Evolutionary conservation across 108 stramenopile genomes (phyloP).

Genomic region (Nitzschia palea): DNA sequence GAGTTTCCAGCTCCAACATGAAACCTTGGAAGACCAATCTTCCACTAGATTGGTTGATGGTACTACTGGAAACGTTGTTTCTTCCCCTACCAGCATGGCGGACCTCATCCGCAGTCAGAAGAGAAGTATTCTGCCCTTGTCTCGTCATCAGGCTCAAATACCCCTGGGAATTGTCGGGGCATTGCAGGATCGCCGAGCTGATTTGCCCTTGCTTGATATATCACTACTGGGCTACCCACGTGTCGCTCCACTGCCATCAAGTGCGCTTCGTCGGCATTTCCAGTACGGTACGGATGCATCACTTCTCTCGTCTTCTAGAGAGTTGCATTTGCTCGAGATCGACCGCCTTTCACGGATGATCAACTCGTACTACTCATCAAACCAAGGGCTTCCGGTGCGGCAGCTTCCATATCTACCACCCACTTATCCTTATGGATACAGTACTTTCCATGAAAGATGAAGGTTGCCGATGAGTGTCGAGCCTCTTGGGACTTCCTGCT

Average conservation of each 20-base stretch:
- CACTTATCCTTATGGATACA: no score
- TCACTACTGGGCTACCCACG: slow-evolving; percentile 8
- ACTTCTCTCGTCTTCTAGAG: background rate
- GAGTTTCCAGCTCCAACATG: no score
- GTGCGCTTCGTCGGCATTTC: slow-evolving; percentile 11
- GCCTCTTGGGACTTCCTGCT: no score
- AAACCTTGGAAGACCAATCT: no score
- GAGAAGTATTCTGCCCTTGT: no score
- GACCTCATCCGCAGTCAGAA: no score
- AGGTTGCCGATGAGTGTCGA: no score
- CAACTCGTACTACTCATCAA: background rate
- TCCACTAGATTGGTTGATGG: no score
- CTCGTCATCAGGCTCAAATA: no score
- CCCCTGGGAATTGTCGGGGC: background rate
- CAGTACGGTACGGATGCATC: background rate
- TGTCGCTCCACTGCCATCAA: slow-evolving; percentile 19
- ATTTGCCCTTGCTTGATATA: background rate
- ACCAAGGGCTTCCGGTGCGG: background rate
- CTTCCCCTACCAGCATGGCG: background rate
- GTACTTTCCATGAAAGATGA: no score
- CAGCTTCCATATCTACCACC: background rate
- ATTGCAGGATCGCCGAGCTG: slow-evolving; percentile 9
- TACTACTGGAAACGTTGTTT: no score
- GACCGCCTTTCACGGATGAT: background rate
- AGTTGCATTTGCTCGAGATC: background rate